Evolutionary conservation across 306 rosid species (phyloP), one percentile per base, ranked within the genome.

Genomic region (Malus asiatica): DNA sequence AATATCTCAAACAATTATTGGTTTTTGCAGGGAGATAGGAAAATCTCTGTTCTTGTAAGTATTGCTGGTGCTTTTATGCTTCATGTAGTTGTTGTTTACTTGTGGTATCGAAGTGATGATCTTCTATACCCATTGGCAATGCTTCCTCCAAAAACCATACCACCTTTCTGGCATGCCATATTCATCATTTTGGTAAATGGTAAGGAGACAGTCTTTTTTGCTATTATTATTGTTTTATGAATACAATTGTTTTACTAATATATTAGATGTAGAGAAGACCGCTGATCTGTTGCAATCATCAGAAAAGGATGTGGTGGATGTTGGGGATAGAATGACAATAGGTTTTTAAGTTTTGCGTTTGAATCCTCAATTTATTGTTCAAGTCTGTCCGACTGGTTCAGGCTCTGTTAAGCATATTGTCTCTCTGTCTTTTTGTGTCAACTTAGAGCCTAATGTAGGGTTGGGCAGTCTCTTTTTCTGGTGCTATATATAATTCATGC

Each of bases 121-220:
- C 87, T 92, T 79, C 76, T 96, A 16, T 82, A 79, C 73, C 92
- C 97, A 2, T 76, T 96, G 81, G 83, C 77, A 66, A 81, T 96
- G 97, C 81, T 92, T 83, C 98, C 99, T 46, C 99, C 97, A 67
- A 86, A 84, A 80, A 76, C 88, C 61, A 82, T 86, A 27, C 92
- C 92, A 20, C 90, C 93, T 8, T 92, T 96, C 78, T 92, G 98
- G 98, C 93, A 90, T 83, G 87, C 96, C 32, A 71, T 96, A 70
- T 96, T 92, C 83, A 88, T 90, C 87, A 84, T 89, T 79, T 74
- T 96, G 88, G 96, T 90, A 29, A 92, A 96, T 74, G 99, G 99
- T 96, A 93, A 52, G 89, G n/a, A 46, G 1, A 45, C 22, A 12
- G 70, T 74, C 48, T 35, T 19, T 60, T 20, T 20, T 62, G 55